phyloP scores from a whole-genome alignment of 257 asterid species.

The Pogostemon cablin region DNA sequence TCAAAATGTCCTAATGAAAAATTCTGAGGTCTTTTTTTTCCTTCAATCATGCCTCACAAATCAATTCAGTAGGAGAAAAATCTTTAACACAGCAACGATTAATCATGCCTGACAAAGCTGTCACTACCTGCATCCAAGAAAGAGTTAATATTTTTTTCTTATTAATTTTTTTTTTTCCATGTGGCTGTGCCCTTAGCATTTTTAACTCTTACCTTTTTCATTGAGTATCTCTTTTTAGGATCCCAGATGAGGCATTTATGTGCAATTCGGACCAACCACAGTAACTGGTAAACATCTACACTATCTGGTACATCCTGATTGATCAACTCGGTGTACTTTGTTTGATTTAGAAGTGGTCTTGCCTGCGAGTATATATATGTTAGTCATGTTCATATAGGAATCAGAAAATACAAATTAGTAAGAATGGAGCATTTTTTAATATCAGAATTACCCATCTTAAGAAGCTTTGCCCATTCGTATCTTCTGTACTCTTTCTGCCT shows the following conservation, averaged over 20 bases:
- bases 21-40: neutral
- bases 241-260: constrained; percentile 58
- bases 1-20: neutral
- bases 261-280: constrained; percentile 51
- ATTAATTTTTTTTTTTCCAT: neutral
- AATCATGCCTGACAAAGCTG: constrained; percentile 38
- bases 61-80: constrained; percentile 55
- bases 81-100: constrained; percentile 44
- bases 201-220: constrained; percentile 43
- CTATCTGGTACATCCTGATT: constrained; percentile 51
- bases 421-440: neutral
- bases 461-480: constrained; percentile 59
- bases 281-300: constrained; percentile 56
- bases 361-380: constrained; percentile 42
- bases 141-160: neutral
- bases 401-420: neutral
- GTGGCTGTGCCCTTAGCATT: no score
- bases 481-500: constrained; percentile 55
- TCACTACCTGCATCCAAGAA: constrained; percentile 46
- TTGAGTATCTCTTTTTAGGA: constrained; percentile 53
- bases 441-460: constrained; percentile 52
- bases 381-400: neutral
- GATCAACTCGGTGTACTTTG: constrained; percentile 50
- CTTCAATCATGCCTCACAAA: constrained; percentile 17
- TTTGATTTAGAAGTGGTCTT: constrained; percentile 48